Conservation (phyloP, 2,329 filamentous ascomycete species). For the Pseudogymnoascus verrucosus region DNA sequence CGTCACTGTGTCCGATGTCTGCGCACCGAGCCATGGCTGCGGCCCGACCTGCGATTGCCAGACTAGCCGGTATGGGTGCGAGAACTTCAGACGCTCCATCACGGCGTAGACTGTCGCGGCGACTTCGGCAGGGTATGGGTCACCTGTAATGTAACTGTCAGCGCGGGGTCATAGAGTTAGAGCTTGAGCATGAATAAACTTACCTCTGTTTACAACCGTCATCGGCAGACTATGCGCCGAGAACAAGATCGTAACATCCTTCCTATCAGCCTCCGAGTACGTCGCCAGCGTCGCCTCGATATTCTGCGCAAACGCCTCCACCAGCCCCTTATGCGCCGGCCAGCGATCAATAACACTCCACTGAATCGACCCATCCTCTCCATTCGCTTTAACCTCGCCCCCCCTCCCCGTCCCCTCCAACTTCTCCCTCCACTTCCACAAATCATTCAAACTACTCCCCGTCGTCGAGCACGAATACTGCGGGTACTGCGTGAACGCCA, state of each 20-base stretch:
- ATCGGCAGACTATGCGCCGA: constrained; percentile 95
- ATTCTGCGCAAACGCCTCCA: constrained; percentile 87
- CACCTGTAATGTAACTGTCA: constrained; percentile 46
- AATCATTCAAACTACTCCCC: constrained; percentile 88
- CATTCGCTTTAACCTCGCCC: constrained; percentile 17
- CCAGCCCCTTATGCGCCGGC: constrained; percentile 83
- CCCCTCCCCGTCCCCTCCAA: constrained; percentile 67
- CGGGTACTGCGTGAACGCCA: constrained; percentile 96
- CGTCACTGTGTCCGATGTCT: constrained; percentile 82
- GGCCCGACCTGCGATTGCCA: constrained; percentile 99
- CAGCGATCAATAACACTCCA: constrained; percentile 99
- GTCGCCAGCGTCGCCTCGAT: constrained; percentile 78
- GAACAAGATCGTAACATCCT: constrained; percentile 80
- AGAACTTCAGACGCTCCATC: constrained; percentile 83
- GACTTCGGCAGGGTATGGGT: constrained; percentile 92
- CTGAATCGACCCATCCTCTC: constrained; percentile 62
- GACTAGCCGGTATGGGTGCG: constrained; percentile 85
- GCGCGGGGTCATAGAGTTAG: constrained; percentile 11
- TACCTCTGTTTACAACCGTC: constrained; percentile 90
- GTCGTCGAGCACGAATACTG: constrained; percentile 98
- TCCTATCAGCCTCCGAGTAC: constrained; percentile 73
- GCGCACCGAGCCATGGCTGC: constrained; percentile 88
- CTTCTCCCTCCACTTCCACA: constrained; percentile 93
- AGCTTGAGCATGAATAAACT: constrained; percentile 16
- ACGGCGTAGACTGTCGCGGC: constrained; percentile 93